Conservation (phyloP, 2,329 filamentous ascomycete genomes). For the Basipetospora chlamydospora region DNA sequence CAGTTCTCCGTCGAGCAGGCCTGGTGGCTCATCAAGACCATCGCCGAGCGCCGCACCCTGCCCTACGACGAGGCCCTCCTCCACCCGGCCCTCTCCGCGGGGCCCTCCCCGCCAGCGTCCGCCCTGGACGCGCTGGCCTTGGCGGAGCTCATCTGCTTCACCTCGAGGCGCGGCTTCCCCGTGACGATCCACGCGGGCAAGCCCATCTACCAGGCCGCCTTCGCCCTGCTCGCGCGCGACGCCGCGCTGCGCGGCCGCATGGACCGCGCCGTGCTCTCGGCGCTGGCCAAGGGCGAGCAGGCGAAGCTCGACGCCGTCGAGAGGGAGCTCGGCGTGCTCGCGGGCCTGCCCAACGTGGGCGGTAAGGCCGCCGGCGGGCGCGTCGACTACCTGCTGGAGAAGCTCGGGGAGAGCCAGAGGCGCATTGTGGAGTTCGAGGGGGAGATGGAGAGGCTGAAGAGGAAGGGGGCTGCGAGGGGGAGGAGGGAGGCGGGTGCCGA, state of each 20-base stretch:
- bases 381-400: constrained; percentile 57
- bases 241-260: constrained; percentile 58
- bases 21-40: constrained; percentile 71
- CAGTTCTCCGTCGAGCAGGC: constrained; percentile 74
- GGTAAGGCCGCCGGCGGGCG: constrained; percentile 53
- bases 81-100: constrained; percentile 55
- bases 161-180: constrained; percentile 60
- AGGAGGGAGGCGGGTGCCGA: background rate
- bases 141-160: constrained; percentile 71
- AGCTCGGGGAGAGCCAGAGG: constrained; percentile 57
- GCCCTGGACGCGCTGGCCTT: constrained; percentile 70
- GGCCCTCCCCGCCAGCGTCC: constrained; percentile 33
- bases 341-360: constrained; percentile 47
- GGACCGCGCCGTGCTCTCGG: constrained; percentile 53
- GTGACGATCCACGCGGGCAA: constrained; percentile 65
- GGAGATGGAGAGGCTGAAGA: constrained; percentile 59
- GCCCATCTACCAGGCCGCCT: constrained; percentile 76
- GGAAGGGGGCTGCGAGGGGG: constrained; percentile 25
- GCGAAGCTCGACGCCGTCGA: constrained; percentile 67
- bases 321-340: constrained; percentile 59
- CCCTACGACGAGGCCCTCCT: constrained; percentile 80
- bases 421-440: constrained; percentile 62
- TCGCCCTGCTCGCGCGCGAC: constrained; percentile 57
- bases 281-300: constrained; percentile 57
- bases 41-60: constrained; percentile 53